Evolutionary conservation across 306 rosid genomes (phyloP), one percentile per base, ranked within the genome.

Genomic region (Ziziphus jujuba): DNA sequence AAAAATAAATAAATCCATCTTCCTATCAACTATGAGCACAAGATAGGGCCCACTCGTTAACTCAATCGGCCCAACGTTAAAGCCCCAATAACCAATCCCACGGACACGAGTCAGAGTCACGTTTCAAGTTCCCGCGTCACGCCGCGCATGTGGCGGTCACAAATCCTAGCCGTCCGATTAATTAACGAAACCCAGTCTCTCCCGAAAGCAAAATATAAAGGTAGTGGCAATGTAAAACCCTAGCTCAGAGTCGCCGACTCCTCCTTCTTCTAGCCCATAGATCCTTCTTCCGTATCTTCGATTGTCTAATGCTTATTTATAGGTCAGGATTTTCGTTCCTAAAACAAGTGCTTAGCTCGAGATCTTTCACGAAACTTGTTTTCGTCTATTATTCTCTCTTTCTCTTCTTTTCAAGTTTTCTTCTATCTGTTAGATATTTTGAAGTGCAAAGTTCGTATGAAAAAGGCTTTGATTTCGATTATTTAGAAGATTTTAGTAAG

Each of bases 161-260:
- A 45, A 60, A 72, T 77, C 70, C 3, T 52, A 72, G 70, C 77
- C 81, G 77, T 72, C 66, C 17, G 65, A 72, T 77, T 16, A 4
- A 60, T 17, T 1, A 4, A 36, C 19, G 19, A 19, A 43, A 7
- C 20, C 35, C 11, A 44, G 45, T 48, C 9, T 38, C 17, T 35
- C 24, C 22, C 9, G 38, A 16, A 5, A 36, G 51, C 24, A 9
- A 34, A 24, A 40, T 73, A 65, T 74, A 73, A 56, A 51, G 33
- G 3, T n/a, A 28, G 60, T 47, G 19, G 6, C 22, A 8, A 61
- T 15, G 7, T 0, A 4, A 75, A 68, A 44, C 75, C 71, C 75
- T 69, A 61, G 23, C n/a, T 3, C 12, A 15, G 10, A 16, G 0
- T 19, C 31, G 63, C 61, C 56, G 51, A 44, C 47, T 24, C 17